Base-by-base conservation (phyloP, 495 filamentous ascomycete genomes). In the Penicillium chermesinum region DNA sequence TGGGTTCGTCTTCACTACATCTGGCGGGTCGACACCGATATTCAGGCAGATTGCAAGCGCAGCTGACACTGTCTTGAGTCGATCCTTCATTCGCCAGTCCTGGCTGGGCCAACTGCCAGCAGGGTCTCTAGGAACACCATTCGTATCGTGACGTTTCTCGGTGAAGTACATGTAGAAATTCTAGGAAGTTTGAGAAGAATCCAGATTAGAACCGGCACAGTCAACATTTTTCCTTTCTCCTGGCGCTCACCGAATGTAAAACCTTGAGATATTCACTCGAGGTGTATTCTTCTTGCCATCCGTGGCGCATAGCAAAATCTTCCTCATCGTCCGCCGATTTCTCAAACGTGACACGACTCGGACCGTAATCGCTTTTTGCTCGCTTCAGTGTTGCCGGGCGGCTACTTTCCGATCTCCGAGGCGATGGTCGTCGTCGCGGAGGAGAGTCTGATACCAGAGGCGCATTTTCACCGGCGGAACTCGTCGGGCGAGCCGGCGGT, bases 111-210 rank as follows among this genome's bases (percentile, higher is more conserved):
- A 78, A 45, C 69, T 74, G 40, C 72, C 73, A 14, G 69, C 70
- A 14, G 77, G 74, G 33, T 78, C 76, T 62, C 91, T 86, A 8
- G 94, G 89, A 46, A 93, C 87, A 14, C 93, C 94, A 30, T 90
- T 89, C n/a, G 89, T 93, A 63, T 97, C 93, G 63, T 97, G 93
- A 19, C 89, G 84, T 64, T 97, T 97, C 63, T 97, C 93, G 38
- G 89, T 95, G 63, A 86, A 99, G 66, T 97, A 99, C 91, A 96
- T 96, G 71, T 91, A 96, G 78, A 95, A 97, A 49, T 71, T 73
- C 69, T 76, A 20, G 4, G 1, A n/a, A n/a, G n/a, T n/a, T n/a
- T n/a, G n/a, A n/a, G n/a, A n/a, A n/a, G n/a, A n/a, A n/a, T n/a
- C n/a, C n/a, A n/a, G n/a, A n/a, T n/a, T n/a, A n/a, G n/a, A n/a